Percentiles rank a stretch among this genome's conserved stretches.
These are phyloP conservation scores for Kalaharituber pfeilii DNA, from an alignment of 2,329 filamentous ascomycete genomes.

Conservation along the genomic window DNA sequence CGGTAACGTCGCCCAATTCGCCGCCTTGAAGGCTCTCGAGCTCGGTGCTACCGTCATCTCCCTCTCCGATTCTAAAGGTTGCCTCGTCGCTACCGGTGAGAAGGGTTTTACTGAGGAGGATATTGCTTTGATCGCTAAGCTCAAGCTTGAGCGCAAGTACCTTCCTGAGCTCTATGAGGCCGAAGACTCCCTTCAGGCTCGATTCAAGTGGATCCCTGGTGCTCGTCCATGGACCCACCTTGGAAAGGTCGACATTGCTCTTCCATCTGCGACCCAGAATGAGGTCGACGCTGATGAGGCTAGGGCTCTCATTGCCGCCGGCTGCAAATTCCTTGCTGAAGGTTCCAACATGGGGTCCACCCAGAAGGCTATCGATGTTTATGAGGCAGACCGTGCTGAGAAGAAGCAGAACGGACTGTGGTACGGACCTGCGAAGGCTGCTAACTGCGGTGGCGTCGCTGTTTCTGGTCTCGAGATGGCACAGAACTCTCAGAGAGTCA, in stretches of 20 bases:
- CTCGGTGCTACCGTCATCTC: constrained; percentile 85
- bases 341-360: constrained; percentile 99
- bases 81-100: constrained; percentile 56
- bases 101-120: constrained; percentile 62
- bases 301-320: constrained; percentile 56
- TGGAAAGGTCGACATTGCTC: constrained; percentile 73
- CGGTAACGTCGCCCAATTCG: constrained; percentile 95
- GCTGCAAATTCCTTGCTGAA: constrained; percentile 76
- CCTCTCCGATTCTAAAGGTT: constrained; percentile 79
- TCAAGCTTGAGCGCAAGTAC: constrained; percentile 76
- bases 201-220: constrained; percentile 74
- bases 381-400: constrained; percentile 61
- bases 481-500: constrained; percentile 78
- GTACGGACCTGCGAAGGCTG: constrained; percentile 94
- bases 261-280: constrained; percentile 92
- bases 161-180: constrained; percentile 51
- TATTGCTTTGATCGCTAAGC: constrained; percentile 56
- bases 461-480: constrained; percentile 98
- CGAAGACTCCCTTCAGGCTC: constrained; percentile 37
- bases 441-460: constrained; percentile 93
- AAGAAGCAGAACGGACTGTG: constrained; percentile 58
- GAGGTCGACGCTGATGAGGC: constrained; percentile 89
- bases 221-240: constrained; percentile 84
- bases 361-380: constrained; percentile 81
- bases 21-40: constrained; percentile 89